phyloP scores from a whole-genome alignment of 2,329 filamentous ascomycete genomes.

The Trichoderma semiorbis region DNA sequence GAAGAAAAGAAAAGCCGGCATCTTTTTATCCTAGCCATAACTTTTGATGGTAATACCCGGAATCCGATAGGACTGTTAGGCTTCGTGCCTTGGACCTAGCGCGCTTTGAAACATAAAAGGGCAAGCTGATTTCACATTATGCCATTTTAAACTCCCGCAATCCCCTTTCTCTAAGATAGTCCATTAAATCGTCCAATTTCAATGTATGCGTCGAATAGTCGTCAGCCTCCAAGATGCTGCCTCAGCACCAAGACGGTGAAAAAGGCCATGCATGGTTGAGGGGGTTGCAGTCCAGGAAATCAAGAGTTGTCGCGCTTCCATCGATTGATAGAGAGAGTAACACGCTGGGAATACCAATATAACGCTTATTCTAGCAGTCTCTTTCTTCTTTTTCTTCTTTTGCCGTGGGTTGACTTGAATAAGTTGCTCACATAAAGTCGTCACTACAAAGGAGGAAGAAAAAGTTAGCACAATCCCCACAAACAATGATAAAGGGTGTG shows the following conservation, averaged over 20 bases:
- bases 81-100: background rate
- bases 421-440: slow-evolving; percentile 64
- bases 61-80: background rate
- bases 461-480: slow-evolving; percentile 22
- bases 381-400: background rate
- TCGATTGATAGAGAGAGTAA: background rate
- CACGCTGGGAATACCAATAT: background rate
- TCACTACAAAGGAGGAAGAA: slow-evolving; percentile 44
- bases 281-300: background rate
- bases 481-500: background rate
- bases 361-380: background rate
- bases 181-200: background rate
- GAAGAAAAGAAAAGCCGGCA: background rate
- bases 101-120: background rate
- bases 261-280: background rate
- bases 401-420: background rate
- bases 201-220: background rate
- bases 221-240: background rate
- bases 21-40: slow-evolving; percentile 8
- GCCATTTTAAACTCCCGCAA: background rate
- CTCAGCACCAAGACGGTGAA: background rate
- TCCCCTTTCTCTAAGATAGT: background rate
- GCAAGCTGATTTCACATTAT: background rate
- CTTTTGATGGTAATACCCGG: slow-evolving; percentile 9
- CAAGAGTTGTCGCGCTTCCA: background rate